These are phyloP conservation scores for Pichia sp. DNA, from an alignment of 1,139 yeast species.

Conservation along the genomic window DNA sequence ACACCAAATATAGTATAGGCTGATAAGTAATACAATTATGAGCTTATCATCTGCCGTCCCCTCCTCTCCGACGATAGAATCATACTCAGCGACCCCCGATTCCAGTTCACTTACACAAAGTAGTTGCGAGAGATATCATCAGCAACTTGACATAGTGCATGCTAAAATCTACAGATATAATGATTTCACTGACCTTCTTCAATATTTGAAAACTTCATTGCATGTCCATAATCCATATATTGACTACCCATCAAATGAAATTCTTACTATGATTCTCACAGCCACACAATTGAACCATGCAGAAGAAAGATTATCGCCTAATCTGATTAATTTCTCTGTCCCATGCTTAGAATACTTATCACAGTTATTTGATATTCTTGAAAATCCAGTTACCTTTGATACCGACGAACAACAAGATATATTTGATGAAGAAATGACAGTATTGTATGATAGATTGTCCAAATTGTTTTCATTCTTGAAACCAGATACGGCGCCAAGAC, in stretches of 20 bases:
- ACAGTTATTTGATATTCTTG: slow-evolving; percentile 5
- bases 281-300: slow-evolving; percentile 15
- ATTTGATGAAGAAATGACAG: slow-evolving; percentile 9
- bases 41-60: no score
- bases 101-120: neutral
- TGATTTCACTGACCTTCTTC: slow-evolving; percentile 12
- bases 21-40: no score
- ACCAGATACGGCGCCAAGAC: slow-evolving; percentile 1
- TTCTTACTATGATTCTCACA: slow-evolving; percentile 14
- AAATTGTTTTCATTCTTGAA: slow-evolving; percentile 9
- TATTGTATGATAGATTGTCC: slow-evolving; percentile 2
- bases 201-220: slow-evolving; percentile 11
- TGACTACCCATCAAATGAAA: slow-evolving; percentile 15
- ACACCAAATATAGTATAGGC: no score
- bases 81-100: no score
- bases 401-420: neutral
- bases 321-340: slow-evolving; percentile 3
- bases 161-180: slow-evolving; percentile 15
- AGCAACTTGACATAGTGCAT: slow-evolving; percentile 11
- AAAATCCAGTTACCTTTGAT: neutral
- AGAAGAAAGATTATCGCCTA: slow-evolving; percentile 3
- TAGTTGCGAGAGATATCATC: slow-evolving; percentile 11
- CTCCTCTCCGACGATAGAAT: no score
- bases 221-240: slow-evolving; percentile 11
- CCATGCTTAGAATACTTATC: slow-evolving; percentile 11